phyloP scores from a whole-genome alignment of 2,329 filamentous ascomycete species.

The Seiridium unicorne region DNA sequence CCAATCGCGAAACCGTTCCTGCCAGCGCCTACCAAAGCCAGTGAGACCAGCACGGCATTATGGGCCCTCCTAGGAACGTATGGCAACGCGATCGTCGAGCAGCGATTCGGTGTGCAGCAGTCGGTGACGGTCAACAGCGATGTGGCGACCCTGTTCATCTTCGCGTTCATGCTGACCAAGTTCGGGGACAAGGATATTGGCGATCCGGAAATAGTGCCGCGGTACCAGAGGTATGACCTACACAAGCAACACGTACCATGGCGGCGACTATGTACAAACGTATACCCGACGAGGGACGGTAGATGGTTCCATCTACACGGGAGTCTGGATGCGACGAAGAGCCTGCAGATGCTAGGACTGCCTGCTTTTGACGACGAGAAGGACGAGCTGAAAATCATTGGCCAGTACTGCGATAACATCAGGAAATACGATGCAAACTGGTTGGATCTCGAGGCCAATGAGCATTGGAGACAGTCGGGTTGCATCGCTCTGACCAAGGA shows the following conservation, averaged over 20 bases:
- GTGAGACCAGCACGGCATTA: conserved; percentile 26
- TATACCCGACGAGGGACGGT: conserved; percentile 31
- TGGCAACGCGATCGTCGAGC: conserved; percentile 22
- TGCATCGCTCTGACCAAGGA: conserved; percentile 29
- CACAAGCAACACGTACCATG: conserved; percentile 24
- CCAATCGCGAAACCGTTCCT: conserved; percentile 22
- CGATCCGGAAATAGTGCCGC: conserved; percentile 18
- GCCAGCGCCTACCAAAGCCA: conserved; percentile 26
- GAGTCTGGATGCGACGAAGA: conserved; percentile 23
- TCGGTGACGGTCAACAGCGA: conserved; percentile 25
- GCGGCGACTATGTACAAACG: conserved; percentile 25
- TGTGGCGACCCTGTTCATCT: conserved; percentile 25
- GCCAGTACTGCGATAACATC: conserved; percentile 18
- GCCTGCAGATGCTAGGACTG: conserved; percentile 30
- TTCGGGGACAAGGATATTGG: conserved; percentile 19
- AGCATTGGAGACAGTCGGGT: conserved; percentile 30
- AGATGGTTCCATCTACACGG: conserved; percentile 34
- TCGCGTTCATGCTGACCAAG: conserved; percentile 24
- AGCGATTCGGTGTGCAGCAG: conserved; percentile 20
- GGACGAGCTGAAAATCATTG: conserved; percentile 28
- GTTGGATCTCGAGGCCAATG: conserved; percentile 30
- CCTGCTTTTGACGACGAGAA: conserved; percentile 19
- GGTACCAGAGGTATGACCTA: conserved; percentile 22
- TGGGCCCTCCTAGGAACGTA: conserved; percentile 28
- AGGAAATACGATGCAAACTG: conserved; percentile 22